Conservation (phyloP, 2,329 filamentous ascomycete species). For the Immersiporthe knoxdaviesiana region DNA sequence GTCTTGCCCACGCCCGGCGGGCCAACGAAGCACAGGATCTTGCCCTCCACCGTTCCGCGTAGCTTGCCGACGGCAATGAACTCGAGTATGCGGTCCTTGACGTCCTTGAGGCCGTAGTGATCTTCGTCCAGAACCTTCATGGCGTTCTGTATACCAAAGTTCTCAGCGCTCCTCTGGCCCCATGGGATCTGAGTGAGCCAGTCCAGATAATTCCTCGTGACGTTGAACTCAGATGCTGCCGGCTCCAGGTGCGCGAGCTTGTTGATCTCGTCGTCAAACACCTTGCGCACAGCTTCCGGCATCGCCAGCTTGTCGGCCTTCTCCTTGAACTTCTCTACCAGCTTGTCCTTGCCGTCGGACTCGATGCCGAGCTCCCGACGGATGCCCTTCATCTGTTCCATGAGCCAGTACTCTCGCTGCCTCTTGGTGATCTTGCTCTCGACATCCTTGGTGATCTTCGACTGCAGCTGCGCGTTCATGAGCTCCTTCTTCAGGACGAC, state of each 20-base stretch:
- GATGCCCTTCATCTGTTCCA: conserved; percentile 99
- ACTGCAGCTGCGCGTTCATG: conserved; percentile 96
- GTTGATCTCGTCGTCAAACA: conserved; percentile 97
- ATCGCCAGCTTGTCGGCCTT: conserved; percentile 93
- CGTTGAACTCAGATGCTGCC: conserved; percentile 96
- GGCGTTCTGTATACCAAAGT: conserved; percentile 92
- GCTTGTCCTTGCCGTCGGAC: conserved; percentile 96
- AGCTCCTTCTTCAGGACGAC: conserved; percentile 96
- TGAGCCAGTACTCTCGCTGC: conserved; percentile 96
- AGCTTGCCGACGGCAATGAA: conserved; percentile 99
- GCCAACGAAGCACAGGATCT: conserved; percentile 96
- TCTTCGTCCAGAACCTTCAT: conserved; percentile 92
- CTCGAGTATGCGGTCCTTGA: conserved; percentile 97
- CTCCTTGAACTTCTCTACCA: conserved; percentile 96
- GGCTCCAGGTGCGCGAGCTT: conserved; percentile 95
- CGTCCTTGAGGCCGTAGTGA: conserved; percentile 94
- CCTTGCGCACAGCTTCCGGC: conserved; percentile 95
- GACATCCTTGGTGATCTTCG: conserved; percentile 97
- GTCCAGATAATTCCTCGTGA: conserved; percentile 96
- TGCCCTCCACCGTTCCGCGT: conserved; percentile 94
- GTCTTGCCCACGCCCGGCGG: conserved; percentile 98
- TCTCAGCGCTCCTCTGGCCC: conserved; percentile 93
- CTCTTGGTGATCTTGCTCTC: conserved; percentile 97
- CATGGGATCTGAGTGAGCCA: conserved; percentile 99
- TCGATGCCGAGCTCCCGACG: conserved; percentile 93